These are phyloP conservation scores for Diaporthe sp. DNA, from an alignment of 2,329 filamentous ascomycete genomes.

Conservation along the genomic window DNA sequence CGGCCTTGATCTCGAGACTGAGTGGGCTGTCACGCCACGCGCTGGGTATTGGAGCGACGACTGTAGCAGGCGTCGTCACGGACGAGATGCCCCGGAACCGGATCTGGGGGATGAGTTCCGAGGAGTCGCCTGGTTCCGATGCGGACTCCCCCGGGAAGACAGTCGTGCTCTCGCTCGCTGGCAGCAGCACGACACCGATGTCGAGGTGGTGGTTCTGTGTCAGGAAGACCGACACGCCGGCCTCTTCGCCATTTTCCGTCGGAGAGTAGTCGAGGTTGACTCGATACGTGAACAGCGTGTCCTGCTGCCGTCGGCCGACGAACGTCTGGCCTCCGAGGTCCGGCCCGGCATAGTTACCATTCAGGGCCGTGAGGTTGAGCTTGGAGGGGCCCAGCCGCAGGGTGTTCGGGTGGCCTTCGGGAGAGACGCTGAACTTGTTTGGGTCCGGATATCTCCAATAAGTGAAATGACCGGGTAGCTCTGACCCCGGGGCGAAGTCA, in stretches of 20 bases:
- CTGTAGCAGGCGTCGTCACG: slow-evolving; percentile 53
- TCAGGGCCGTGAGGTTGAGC: slow-evolving; percentile 67
- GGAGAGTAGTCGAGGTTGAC: slow-evolving; percentile 62
- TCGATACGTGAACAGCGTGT: slow-evolving; percentile 67
- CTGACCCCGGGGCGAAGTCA: slow-evolving; percentile 53
- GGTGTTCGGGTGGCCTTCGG: slow-evolving; percentile 56
- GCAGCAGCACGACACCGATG: slow-evolving; percentile 57
- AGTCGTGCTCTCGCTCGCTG: slow-evolving; percentile 46
- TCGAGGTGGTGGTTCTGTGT: slow-evolving; percentile 68
- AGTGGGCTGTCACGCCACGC: slow-evolving; percentile 54
- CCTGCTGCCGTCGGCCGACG: slow-evolving; percentile 69
- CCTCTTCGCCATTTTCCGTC: slow-evolving; percentile 58
- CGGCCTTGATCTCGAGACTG: slow-evolving; percentile 58
- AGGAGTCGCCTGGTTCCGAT: slow-evolving; percentile 35
- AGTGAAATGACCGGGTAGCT: slow-evolving; percentile 67
- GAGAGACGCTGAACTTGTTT: slow-evolving; percentile 61
- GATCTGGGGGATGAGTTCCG: slow-evolving; percentile 55
- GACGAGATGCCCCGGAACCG: slow-evolving; percentile 61
- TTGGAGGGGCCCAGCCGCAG: slow-evolving; percentile 63
- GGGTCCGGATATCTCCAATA: slow-evolving; percentile 68
- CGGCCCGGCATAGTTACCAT: slow-evolving; percentile 62
- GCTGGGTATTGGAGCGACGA: slow-evolving; percentile 55
- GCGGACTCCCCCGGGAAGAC: slow-evolving; percentile 43
- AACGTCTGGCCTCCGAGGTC: slow-evolving; percentile 62
- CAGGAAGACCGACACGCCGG: slow-evolving; percentile 67